Percentiles rank a stretch among this genome's conserved stretches.
phyloP scores from a whole-genome alignment of 805 yeast species.

The Ogataea thermomethanolica region DNA sequence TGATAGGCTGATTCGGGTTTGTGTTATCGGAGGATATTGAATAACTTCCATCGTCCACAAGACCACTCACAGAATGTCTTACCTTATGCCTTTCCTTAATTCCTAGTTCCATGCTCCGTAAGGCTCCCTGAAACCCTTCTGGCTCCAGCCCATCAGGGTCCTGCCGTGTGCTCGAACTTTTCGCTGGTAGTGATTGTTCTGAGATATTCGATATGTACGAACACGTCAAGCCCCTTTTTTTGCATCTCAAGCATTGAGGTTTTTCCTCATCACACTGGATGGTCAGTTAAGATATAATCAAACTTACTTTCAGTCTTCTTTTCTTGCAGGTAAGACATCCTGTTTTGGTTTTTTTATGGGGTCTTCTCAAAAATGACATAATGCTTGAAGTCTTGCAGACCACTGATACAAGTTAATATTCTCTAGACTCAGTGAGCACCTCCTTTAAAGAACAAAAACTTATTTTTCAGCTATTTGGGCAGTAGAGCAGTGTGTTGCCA shows the following conservation, averaged over 20 bases:
- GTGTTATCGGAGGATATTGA: constrained; percentile 6
- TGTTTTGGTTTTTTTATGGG: constrained; percentile 26
- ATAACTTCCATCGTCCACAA: neutral
- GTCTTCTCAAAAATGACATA: constrained; percentile 23
- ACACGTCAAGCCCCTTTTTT: constrained; percentile 21
- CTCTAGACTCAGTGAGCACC: too few species aligned
- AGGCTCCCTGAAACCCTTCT: too few species aligned
- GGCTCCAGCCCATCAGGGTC: too few species aligned
- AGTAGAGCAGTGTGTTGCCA: too few species aligned
- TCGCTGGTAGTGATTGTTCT: too few species aligned
- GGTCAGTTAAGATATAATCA: neutral
- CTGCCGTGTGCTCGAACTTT: too few species aligned
- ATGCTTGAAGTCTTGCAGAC: neutral
- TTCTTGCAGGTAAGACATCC: constrained; percentile 25
- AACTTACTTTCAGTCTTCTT: constrained; percentile 25
- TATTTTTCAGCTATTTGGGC: too few species aligned
- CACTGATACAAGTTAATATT: too few species aligned
- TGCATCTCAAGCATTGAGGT: constrained; percentile 23
- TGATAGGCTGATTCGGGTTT: neutral
- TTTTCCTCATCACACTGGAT: constrained; percentile 26
- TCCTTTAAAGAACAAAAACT: too few species aligned
- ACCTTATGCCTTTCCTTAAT: too few species aligned
- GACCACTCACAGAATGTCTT: too few species aligned
- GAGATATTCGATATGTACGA: constrained; percentile 4
- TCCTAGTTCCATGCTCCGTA: too few species aligned